phyloP scores from a whole-genome alignment of 2,329 filamentous ascomycete genomes.

The Fusarium guadeloupense region DNA sequence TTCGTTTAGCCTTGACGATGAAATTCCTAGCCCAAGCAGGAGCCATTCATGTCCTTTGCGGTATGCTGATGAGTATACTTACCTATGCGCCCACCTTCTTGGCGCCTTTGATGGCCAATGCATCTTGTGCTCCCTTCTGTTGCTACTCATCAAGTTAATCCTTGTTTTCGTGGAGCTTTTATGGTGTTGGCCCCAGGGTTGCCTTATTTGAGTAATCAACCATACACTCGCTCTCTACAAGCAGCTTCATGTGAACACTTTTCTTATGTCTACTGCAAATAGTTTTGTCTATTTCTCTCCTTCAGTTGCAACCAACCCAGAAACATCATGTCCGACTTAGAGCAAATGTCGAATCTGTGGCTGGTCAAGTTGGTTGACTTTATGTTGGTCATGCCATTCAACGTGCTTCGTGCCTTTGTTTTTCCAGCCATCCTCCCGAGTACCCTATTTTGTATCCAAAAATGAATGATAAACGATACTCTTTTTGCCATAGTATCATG shows the following conservation, averaged over 20 bases:
- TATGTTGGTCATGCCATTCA: background rate
- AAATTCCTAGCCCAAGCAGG: background rate
- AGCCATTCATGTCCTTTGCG: background rate
- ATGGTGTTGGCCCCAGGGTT: background rate
- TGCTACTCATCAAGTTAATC: background rate
- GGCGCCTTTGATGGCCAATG: background rate
- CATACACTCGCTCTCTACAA: background rate
- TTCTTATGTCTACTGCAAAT: background rate
- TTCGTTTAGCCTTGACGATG: background rate
- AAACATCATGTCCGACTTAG: background rate
- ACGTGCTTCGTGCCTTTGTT: conserved; percentile 7
- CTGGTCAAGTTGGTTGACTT: background rate
- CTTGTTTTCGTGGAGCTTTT: background rate
- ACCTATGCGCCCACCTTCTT: background rate
- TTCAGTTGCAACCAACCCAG: background rate
- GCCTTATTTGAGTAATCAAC: no score
- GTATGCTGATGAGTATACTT: background rate
- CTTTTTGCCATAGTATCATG: background rate
- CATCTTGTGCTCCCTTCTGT: background rate
- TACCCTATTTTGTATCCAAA: background rate
- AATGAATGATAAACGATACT: background rate
- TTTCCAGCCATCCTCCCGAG: background rate
- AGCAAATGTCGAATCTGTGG: background rate
- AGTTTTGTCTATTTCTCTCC: background rate
- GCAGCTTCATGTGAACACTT: background rate